Percentiles rank a stretch among this genome's conserved stretches.
Conservation (phyloP, 345 rosid genomes). For the Capsella bursapastoris region DNA sequence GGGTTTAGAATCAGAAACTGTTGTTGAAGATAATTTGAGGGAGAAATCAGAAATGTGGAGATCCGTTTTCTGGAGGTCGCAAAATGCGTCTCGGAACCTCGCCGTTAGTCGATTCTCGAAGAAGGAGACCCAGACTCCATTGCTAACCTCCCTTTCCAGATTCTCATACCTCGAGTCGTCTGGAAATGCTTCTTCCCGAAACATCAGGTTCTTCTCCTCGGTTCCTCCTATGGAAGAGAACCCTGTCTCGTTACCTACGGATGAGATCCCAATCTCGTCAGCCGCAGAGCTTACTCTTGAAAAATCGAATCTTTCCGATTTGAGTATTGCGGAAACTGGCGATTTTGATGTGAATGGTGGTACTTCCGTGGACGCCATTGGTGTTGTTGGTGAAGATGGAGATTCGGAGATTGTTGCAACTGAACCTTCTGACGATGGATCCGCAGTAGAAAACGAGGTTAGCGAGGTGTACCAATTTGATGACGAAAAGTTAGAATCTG, state of each 20-base stretch:
- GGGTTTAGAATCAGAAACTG: slow-evolving; percentile 34
- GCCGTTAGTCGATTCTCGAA: slow-evolving; percentile 27
- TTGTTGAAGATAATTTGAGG: background rate
- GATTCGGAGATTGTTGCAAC: slow-evolving; percentile 16
- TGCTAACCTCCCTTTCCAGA: slow-evolving; percentile 27
- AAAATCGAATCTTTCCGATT: slow-evolving; percentile 24
- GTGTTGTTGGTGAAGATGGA: slow-evolving; percentile 30
- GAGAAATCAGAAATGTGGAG: slow-evolving; percentile 58
- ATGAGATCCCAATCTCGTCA: slow-evolving; percentile 32
- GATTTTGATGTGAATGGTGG: slow-evolving; percentile 33
- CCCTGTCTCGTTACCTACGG: slow-evolving; percentile 26
- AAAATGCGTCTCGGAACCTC: slow-evolving; percentile 45
- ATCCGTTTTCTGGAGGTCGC: slow-evolving; percentile 50
- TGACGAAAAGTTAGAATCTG: slow-evolving; percentile 55
- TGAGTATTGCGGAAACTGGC: slow-evolving; percentile 35
- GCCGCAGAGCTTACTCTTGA: slow-evolving; percentile 17
- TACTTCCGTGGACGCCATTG: slow-evolving; percentile 15
- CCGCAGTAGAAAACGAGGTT: slow-evolving; percentile 22
- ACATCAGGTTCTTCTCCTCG: slow-evolving; percentile 47
- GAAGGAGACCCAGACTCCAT: slow-evolving; percentile 40
- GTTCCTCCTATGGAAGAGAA: slow-evolving; percentile 37
- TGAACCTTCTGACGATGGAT: slow-evolving; percentile 33
- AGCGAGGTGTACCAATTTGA: slow-evolving; percentile 52
- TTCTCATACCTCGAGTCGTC: slow-evolving; percentile 34
- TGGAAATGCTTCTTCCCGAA: slow-evolving; percentile 36